A percentile compares a stretch with the other conserved stretches of the same genome.
These are phyloP conservation scores for Panaeolus cyanescens DNA, from an alignment of 768 basidiomycete species.

Conservation along the genomic window DNA sequence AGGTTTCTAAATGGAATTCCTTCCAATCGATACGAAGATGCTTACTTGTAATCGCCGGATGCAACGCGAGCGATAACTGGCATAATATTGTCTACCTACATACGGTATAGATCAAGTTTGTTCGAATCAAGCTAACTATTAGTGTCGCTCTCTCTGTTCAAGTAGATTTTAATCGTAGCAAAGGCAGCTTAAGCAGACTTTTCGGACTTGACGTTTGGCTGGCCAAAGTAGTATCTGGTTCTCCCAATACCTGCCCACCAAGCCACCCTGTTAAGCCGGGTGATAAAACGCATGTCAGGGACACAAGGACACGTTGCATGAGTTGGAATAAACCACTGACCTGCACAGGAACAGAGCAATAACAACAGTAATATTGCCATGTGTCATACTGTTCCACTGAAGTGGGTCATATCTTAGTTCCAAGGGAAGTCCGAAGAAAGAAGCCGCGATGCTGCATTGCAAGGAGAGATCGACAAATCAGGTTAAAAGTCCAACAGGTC, in stretches of 20 bases:
- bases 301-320: not conserved
- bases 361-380: slow-evolving; percentile 74
- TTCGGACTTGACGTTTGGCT: slow-evolving; percentile 7
- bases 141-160: too few relatives aligned
- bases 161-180: too few relatives aligned
- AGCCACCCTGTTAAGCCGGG: slow-evolving; percentile 37
- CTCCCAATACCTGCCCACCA: slow-evolving; percentile 48
- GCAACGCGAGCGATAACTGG: too few relatives aligned
- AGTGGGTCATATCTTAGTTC: slow-evolving; percentile 50
- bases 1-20: too few relatives aligned
- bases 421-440: slow-evolving; percentile 59
- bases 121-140: too few relatives aligned
- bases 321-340: slow-evolving; percentile 31
- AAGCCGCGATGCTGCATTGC: slow-evolving; percentile 51
- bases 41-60: too few relatives aligned
- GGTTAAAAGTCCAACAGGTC: slow-evolving; percentile 1
- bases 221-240: slow-evolving; percentile 30
- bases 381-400: slow-evolving; percentile 72
- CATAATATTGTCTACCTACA: too few relatives aligned
- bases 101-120: too few relatives aligned
- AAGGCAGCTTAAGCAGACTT: slow-evolving; percentile 7
- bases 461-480: slow-evolving; percentile 9
- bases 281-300: not conserved
- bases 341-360: slow-evolving; percentile 57
- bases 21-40: too few relatives aligned